Evolutionary conservation across 108 stramenopile species (phyloP).

Genomic region (Cylindrotheca closterium): DNA sequence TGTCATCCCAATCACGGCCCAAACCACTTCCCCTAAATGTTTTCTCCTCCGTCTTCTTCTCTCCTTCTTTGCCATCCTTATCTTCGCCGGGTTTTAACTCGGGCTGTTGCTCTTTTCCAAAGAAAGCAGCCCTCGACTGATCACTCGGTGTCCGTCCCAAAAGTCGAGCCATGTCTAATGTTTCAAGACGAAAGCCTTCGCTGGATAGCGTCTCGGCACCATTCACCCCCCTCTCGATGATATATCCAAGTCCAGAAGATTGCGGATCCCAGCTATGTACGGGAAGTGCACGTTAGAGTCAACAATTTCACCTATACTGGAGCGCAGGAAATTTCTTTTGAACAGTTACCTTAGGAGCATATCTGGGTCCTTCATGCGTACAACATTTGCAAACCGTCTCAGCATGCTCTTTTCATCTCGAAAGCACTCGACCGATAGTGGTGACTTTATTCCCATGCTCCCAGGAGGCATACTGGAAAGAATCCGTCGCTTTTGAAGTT

Average conservation of each 20-base stretch:
- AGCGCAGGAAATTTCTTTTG: too few relatives aligned
- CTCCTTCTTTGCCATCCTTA: slow-evolving; percentile 4
- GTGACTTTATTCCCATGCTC: slow-evolving; percentile 49
- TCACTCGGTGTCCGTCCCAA: slow-evolving; percentile 71
- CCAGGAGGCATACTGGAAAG: slow-evolving; percentile 28
- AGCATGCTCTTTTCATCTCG: slow-evolving; percentile 62
- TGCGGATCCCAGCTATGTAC: slow-evolving; percentile 84
- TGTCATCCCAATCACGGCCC: slow-evolving; percentile 85
- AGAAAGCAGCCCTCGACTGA: slow-evolving; percentile 13
- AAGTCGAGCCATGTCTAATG: slow-evolving; percentile 74
- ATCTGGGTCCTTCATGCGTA: slow-evolving; percentile 78
- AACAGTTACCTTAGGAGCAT: slow-evolving; percentile 46
- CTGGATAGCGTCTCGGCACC: slow-evolving; percentile 5
- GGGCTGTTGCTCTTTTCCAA: slow-evolving; percentile 3
- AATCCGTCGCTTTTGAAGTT: slow-evolving; percentile 18
- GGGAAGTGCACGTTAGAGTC: too few relatives aligned
- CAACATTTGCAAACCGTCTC: slow-evolving; percentile 63
- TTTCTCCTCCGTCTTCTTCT: slow-evolving; percentile 25
- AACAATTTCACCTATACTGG: too few relatives aligned
- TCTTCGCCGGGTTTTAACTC: neutral
- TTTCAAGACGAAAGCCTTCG: slow-evolving; percentile 3
- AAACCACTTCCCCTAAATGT: slow-evolving; percentile 77
- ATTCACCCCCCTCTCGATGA: slow-evolving; percentile 68
- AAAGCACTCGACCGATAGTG: slow-evolving; percentile 48
- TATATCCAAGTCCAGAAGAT: slow-evolving; percentile 76